Base-by-base conservation (phyloP, 768 basidiomycete genomes). In the Clavaria fumosa region DNA sequence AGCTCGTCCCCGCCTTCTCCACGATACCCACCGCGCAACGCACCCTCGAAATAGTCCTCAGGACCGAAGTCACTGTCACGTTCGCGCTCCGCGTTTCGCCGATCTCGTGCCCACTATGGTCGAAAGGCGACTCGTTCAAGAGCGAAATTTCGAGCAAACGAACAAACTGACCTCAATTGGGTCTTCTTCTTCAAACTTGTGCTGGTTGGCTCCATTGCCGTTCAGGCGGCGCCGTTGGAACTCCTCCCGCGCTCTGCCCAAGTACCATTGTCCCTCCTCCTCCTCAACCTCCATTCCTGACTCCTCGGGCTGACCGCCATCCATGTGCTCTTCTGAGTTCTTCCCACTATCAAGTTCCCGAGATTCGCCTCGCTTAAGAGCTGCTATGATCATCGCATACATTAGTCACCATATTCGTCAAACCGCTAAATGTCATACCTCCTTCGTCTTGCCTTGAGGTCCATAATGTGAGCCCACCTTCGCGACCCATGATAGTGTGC, bases 171-270 rank as follows among this genome's bases (percentile, higher is more conserved):
- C 81, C 65, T 81, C 72, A 26, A 85, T 69, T 1, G 71, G 79
- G 50, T 83, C 75, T 38, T 80, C 81, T 14, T 79, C 81, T 26
- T 69, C 71, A 18, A 49, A 56, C 27, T 60, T 58, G 33, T 47
- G 53, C 34, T 47, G 42, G 26, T 20, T 42, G 22, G 34, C 41
- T 27, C 38, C 19, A 52, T 48, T 49, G 36, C 67, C 63, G 1
- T 61, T 60, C 36, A 55, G 62, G 42, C 63, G 60, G 17, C 75
- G 70, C 42, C 64, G 64, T 44, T 69, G 70, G 50, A 81, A 82
- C 38, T 88, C 79, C 40, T 86, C 84, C 43, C 69, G 70, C 4
- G 84, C 82, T 48, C 78, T 84, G 5, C 84, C 84, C 28, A 84
- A 55, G 49, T 88, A 85, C 85, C 84, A 88, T 4, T 72, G 64